A percentile compares a stretch with the other conserved stretches of the same genome.
phyloP scores from a whole-genome alignment of 192 early-diverging fungal species.

The Podila epicladia region DNA sequence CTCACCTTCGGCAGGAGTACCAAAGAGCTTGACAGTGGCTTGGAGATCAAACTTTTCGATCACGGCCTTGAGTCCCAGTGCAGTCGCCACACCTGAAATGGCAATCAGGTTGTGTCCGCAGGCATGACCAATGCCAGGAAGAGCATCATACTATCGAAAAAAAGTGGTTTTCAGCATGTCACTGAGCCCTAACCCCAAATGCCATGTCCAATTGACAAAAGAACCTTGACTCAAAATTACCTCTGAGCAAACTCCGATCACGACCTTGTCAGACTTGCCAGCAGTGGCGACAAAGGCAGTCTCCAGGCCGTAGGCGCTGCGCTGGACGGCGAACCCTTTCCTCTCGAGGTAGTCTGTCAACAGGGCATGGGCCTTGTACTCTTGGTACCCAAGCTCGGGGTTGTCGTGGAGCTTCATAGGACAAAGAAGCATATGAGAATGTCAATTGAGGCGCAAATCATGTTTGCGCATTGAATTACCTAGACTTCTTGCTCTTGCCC shows the following conservation, averaged over 20 bases:
- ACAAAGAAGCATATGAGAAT: not conserved
- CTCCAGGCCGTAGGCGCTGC: constrained; percentile 66
- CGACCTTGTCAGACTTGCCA: constrained; percentile 42
- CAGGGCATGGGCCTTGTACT: constrained; percentile 66
- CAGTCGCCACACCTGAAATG: constrained; percentile 71
- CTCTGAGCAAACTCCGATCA: constrained; percentile 46
- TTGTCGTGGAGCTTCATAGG: constrained; percentile 62
- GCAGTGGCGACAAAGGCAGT: constrained; percentile 78
- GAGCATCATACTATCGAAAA: constrained; percentile 65
- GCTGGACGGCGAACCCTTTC: constrained; percentile 71
- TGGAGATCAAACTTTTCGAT: constrained; percentile 55
- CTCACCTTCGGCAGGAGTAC: constrained; percentile 79
- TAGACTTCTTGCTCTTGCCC: too few relatives aligned
- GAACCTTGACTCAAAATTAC: constrained; percentile 2
- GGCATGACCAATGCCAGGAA: constrained; percentile 72
- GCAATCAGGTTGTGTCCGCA: constrained; percentile 84
- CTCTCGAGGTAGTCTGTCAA: constrained; percentile 72
- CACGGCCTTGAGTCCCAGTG: constrained; percentile 56
- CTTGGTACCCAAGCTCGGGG: constrained; percentile 66
- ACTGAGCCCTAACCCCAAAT: not conserved
- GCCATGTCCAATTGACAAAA: not conserved
- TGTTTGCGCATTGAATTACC: too few relatives aligned
- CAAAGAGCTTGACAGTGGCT: constrained; percentile 76
- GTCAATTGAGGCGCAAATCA: not conserved
- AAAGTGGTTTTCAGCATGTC: not conserved